Conservation (phyloP, 2,329 filamentous ascomycete genomes). For the Iodosphaeria phyllophila region DNA sequence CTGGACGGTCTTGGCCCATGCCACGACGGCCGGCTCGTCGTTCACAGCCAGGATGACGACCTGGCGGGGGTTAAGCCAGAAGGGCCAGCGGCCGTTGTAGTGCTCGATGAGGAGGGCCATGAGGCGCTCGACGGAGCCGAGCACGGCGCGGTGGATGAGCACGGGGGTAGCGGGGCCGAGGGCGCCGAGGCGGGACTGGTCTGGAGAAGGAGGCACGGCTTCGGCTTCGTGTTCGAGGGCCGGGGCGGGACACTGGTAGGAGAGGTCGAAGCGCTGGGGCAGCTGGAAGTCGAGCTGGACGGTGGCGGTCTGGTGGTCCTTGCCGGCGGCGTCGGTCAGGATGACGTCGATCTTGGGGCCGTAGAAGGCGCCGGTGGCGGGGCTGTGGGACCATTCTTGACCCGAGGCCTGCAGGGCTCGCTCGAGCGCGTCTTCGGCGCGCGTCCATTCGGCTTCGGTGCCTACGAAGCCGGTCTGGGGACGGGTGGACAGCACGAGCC, state of each 20-base stretch:
- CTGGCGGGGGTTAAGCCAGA: conserved; percentile 74
- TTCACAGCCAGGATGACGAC: conserved; percentile 58
- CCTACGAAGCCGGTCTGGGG: conserved; percentile 66
- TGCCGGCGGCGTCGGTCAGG: conserved; percentile 59
- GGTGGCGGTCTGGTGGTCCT: conserved; percentile 76
- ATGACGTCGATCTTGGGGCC: conserved; percentile 86
- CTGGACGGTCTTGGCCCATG: conserved; percentile 26
- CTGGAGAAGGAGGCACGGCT: conserved; percentile 26
- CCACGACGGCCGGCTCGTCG: conserved; percentile 31
- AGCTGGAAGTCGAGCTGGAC: conserved; percentile 84
- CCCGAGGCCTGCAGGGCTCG: conserved; percentile 43
- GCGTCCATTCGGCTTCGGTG: conserved; percentile 43
- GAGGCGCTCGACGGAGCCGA: conserved; percentile 70
- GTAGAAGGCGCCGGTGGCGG: conserved; percentile 78
- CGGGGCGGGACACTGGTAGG: conserved; percentile 53
- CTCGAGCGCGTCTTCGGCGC: conserved; percentile 49
- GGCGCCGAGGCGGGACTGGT: conserved; percentile 25
- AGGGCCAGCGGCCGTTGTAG: conserved; percentile 64
- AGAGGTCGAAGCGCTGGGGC: conserved; percentile 60
- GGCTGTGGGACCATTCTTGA: conserved; percentile 53
- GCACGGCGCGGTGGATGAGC: conserved; percentile 67
- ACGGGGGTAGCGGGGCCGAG: conserved; percentile 51
- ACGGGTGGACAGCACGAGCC: conserved; percentile 60
- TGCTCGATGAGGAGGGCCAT: conserved; percentile 75
- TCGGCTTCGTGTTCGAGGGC: conserved; percentile 36